Base-by-base conservation (phyloP, 2,329 filamentous ascomycete genomes). In the Ophiostoma australiae region DNA sequence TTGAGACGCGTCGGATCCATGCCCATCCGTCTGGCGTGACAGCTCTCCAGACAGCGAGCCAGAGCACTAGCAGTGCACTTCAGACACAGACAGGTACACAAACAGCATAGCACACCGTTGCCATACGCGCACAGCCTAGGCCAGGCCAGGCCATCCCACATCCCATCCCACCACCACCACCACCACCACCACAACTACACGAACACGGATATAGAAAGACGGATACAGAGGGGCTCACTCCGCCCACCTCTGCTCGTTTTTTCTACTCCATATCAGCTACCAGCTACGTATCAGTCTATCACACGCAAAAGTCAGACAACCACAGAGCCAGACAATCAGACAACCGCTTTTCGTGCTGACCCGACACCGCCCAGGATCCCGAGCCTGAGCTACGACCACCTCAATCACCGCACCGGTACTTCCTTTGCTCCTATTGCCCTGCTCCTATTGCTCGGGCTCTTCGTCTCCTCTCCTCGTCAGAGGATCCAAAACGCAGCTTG, bases 1-100 rank as follows among this genome's bases (percentile, higher is more conserved):
- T 63, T 66, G 20, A 15, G 20, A 27, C 7, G 41, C 48, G 41
- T 69, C 70, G 70, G 70, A 72, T 69, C 63, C 48, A 67, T 10
- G 70, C 48, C 48, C 31, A 48, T 70, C 70, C 70, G 70, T 33
- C 52, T 72, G 70, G 70, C 70, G 70, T 72, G 71, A 72, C 35
- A 65, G 61, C 33, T 65, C 39, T 41, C 3, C 39, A 39, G 39
- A 41, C 39, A 15, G 39, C 39, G 10, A 41, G 3, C n/a, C 31
- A 37, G 52, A 31, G 37, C 48, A 41, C 10, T 13, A 48, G 44
- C 17, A 39, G 8, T 39, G 37, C 37, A 39, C 37, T 39, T 3
- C 35, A 37, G 35, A 67, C 69, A 37, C 35, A n/a, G 17, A 39
- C 35, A 66, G 11, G 17, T 7, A 11, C 44, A 67, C 27, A 23